These are phyloP conservation scores for Tilletia caries DNA, from an alignment of 1,284 basidiomycete genomes.

Conservation along the genomic window DNA sequence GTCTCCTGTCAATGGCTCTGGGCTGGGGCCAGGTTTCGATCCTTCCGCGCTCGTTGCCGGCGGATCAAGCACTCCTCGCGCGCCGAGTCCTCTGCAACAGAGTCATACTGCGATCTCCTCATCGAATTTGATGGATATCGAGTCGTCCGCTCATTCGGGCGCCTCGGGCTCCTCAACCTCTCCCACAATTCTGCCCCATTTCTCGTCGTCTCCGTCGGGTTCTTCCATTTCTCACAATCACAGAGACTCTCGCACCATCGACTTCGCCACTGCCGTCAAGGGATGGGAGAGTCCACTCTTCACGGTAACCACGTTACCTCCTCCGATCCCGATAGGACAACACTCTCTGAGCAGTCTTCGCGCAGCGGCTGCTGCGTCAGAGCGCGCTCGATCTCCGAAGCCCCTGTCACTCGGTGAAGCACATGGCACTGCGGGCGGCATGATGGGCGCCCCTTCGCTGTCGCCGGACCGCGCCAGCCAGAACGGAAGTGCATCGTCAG, in stretches of 20 bases:
- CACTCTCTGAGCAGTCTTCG: conserved; percentile 9
- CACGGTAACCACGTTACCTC: neutral
- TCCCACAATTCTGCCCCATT: neutral
- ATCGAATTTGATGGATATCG: neutral
- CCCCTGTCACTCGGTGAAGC: conserved; percentile 5
- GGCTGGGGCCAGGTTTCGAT: neutral
- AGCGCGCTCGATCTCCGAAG: conserved; percentile 3
- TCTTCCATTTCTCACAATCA: neutral
- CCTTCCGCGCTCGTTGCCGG: neutral
- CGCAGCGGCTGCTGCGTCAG: conserved; percentile 4
- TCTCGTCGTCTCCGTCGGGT: neutral
- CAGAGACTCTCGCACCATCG: conserved; percentile 2
- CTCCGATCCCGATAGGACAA: conserved; percentile 1
- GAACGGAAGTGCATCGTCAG: neutral
- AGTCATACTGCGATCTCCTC: neutral
- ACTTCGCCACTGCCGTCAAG: neutral
- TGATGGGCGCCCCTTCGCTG: neutral
- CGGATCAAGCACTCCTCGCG: conserved; percentile 2
- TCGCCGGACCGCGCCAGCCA: neutral
- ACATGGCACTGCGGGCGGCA: neutral
- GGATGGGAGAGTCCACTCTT: conserved; percentile 8
- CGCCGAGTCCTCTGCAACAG: conserved; percentile 4
- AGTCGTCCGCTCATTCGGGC: neutral
- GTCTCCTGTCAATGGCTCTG: neutral
- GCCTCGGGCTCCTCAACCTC: neutral